A percentile compares a stretch with the other conserved stretches of the same genome.
phyloP scores from a whole-genome alignment of 106 monocot species.

The Ottelia alismoides region DNA sequence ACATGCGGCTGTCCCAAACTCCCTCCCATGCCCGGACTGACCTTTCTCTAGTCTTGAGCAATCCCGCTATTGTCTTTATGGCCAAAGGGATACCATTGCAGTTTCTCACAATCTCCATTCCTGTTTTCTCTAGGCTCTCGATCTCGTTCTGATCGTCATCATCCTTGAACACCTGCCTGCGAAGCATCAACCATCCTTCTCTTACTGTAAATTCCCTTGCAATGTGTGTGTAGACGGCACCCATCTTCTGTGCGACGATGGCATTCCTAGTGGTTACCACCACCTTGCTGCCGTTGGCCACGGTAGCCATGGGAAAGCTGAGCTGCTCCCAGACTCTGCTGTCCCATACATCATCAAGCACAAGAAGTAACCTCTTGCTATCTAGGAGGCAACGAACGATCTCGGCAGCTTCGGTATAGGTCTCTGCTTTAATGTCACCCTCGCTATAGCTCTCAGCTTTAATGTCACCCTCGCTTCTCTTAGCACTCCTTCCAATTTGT shows the following conservation, averaged over 20 bases:
- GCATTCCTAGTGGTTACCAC: slow-evolving; percentile 10
- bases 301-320: neutral
- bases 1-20: neutral
- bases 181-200: slow-evolving; percentile 9
- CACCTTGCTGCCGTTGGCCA: slow-evolving; percentile 3
- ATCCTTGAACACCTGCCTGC: slow-evolving; percentile 1
- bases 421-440: neutral
- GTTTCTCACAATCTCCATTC: slow-evolving; percentile 6
- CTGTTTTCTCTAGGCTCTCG: neutral
- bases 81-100: slow-evolving; percentile 9
- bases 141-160: slow-evolving; percentile 1
- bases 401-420: neutral
- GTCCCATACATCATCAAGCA: slow-evolving; percentile 12
- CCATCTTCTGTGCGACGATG: slow-evolving; percentile 1
- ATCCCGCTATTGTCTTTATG: slow-evolving; percentile 5
- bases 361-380: slow-evolving; percentile 4
- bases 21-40: slow-evolving; percentile 1
- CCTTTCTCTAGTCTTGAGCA: neutral
- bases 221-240: slow-evolving; percentile 1
- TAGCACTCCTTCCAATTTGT: neutral
- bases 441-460: too few relatives aligned
- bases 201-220: neutral
- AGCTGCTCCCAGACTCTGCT: slow-evolving; percentile 5
- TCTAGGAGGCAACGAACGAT: neutral
- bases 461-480: neutral